Evolutionary conservation across 371 early-diverging fungal genomes (phyloP).

Genomic region (Rhizomucor miehei): DNA sequence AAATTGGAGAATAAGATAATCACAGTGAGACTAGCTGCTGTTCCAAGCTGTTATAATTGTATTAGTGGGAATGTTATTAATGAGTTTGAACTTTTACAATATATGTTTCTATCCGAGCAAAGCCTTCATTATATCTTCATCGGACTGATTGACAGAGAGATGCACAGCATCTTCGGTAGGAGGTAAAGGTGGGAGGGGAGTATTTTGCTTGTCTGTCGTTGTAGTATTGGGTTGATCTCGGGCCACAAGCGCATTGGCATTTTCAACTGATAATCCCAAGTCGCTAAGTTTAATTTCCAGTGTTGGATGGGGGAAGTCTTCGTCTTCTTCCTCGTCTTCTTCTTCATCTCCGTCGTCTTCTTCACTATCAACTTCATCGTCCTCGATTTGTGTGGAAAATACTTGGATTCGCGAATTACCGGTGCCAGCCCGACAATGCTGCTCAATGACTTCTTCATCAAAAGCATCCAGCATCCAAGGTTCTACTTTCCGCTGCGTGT

Average conservation of each 20-base stretch:
- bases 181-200: neutral
- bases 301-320: neutral
- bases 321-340: neutral
- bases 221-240: no score
- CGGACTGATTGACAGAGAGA: neutral
- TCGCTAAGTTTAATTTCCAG: neutral
- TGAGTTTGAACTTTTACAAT: no score
- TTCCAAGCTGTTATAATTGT: no score
- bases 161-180: neutral
- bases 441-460: constrained; percentile 12
- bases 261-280: neutral
- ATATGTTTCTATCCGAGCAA: neutral
- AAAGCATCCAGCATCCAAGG: constrained; percentile 7
- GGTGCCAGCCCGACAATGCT: neutral
- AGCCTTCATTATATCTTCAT: neutral
- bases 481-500: constrained; percentile 1
- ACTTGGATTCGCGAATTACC: neutral
- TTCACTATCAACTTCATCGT: neutral
- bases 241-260: neutral
- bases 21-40: no score
- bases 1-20: no score
- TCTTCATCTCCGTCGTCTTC: neutral
- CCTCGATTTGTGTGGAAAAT: constrained; percentile 1
- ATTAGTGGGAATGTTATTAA: no score
- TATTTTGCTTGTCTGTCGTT: no score